Conservation (phyloP, 139 green algal genomes). For the Chlamydomonas sphaeroides region DNA sequence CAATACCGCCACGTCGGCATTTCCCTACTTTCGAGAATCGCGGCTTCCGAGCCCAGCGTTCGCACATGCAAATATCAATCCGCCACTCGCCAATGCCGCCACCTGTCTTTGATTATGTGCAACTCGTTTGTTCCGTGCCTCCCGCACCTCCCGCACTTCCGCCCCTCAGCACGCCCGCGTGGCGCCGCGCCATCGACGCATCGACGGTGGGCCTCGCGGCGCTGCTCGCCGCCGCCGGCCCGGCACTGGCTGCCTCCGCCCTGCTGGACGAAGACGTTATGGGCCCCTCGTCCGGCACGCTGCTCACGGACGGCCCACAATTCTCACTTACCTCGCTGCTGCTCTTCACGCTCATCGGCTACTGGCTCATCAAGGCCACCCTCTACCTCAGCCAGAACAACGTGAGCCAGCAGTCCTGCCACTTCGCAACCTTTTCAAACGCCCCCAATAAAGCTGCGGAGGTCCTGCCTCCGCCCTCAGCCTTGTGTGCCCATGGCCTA, state of each 20-base stretch:
- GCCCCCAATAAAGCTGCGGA: neutral
- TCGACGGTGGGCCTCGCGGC: neutral
- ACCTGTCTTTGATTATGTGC: too few species aligned
- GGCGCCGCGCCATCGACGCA: too few species aligned
- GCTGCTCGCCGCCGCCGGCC: neutral
- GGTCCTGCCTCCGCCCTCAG: neutral
- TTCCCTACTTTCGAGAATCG: too few species aligned
- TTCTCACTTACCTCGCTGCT: conserved; percentile 29
- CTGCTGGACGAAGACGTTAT: neutral
- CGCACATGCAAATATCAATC: too few species aligned
- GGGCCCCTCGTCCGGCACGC: neutral
- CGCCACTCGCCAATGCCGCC: too few species aligned
- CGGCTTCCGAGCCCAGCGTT: too few species aligned
- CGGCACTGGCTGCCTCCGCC: neutral
- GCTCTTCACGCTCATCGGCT: conserved; percentile 3
- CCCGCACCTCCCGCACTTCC: too few species aligned
- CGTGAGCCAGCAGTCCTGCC: neutral
- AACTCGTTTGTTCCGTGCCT: too few species aligned
- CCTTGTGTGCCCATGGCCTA: neutral
- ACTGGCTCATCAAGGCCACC: conserved; percentile 9
- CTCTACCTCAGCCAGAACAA: neutral
- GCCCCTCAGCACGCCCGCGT: too few species aligned
- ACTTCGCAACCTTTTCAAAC: neutral
- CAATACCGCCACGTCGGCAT: too few species aligned
- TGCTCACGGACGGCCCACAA: neutral